phyloP scores from a whole-genome alignment of 495 filamentous ascomycete species.

The Tetracladium setigerum region DNA sequence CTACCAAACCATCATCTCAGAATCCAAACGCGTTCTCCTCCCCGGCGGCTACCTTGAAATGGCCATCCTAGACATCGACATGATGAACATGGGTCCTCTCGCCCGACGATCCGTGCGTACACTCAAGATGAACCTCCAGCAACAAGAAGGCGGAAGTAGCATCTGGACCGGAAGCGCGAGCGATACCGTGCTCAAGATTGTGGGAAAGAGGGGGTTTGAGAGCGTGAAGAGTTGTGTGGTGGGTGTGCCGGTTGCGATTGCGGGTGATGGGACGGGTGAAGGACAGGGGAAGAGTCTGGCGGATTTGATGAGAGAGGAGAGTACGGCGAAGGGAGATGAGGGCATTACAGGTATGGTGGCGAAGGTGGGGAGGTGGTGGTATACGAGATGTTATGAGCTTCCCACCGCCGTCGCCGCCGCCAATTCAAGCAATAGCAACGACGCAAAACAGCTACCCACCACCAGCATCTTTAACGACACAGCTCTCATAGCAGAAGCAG shows the following conservation, averaged over 20 bases:
- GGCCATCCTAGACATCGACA: constrained; percentile 73
- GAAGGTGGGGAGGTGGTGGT: constrained; percentile 94
- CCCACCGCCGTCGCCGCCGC: constrained; percentile 37
- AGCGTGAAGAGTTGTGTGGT: constrained; percentile 83
- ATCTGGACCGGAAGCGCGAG: constrained; percentile 66
- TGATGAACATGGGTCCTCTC: constrained; percentile 78
- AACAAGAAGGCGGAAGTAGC: constrained; percentile 36
- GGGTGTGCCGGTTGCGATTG: constrained; percentile 79
- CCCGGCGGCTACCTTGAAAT: constrained; percentile 87
- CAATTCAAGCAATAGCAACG: too few relatives aligned
- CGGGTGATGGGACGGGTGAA: constrained; percentile 16
- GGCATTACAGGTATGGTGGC: constrained; percentile 87
- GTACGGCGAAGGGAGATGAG: constrained; percentile 59
- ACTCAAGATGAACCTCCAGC: constrained; percentile 55
- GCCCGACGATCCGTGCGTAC: constrained; percentile 68
- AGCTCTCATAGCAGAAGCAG: constrained; percentile 72
- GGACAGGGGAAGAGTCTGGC: constrained; percentile 37
- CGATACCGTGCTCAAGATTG: constrained; percentile 67
- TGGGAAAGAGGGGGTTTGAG: constrained; percentile 74
- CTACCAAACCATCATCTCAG: constrained; percentile 74
- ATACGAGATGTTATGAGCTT: constrained; percentile 81
- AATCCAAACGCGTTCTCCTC: constrained; percentile 85
- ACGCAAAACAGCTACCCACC: too few relatives aligned
- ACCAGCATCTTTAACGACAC: constrained; percentile 81
- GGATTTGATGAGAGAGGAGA: constrained; percentile 61